Base-by-base conservation (phyloP, 2,329 filamentous ascomycete genomes). In the Penicillium paneum region DNA sequence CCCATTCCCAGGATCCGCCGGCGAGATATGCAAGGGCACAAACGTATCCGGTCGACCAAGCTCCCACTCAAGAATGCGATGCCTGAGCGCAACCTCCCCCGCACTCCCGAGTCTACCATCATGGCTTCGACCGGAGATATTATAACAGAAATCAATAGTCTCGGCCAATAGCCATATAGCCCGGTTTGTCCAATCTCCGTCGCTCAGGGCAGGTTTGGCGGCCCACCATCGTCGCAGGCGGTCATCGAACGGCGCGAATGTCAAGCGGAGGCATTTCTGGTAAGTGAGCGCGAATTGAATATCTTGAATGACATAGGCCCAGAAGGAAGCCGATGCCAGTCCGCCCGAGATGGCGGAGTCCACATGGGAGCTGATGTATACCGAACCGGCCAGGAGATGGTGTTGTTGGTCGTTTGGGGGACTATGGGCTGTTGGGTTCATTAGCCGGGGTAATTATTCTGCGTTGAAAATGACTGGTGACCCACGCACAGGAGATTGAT, bases 231-330 rank as follows among this genome's bases (percentile, higher is more conserved):
- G 61, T 12, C 61, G 65, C 1, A 72, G 61, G 11, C 59, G 67
- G 36, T 69, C 64, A 44, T 67, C 67, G 41, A 72, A 71, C 2
- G 69, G 66, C 10, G 63, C 65, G 42, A 70, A 63, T 7, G 64
- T 63, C 15, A 72, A 49, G 26, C 69, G 65, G 11, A 72, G 61
- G 36, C 69, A 66, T 53, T 67, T 69, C 19, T 66, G 67, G 48
- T 66, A 67, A 11, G 65, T 66, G 45, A 72, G 57, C 5, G 68
- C 68, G 54, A 69, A 69, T 39, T 71, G 69, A 19, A 72, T 69
- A 51, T 72, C 69, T 48, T 72, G 69, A 57, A 70, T 67, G 3
- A 72, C 68, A 43, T 70, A 72, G 11, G 68, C 62, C 69, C 69
- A 72, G 55, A 72, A 72, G 0, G 69, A 70, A 24, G 69, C 67